These are phyloP conservation scores for Aspergillus melleus DNA, from an alignment of 2,329 filamentous ascomycete species.

Conservation along the genomic window DNA sequence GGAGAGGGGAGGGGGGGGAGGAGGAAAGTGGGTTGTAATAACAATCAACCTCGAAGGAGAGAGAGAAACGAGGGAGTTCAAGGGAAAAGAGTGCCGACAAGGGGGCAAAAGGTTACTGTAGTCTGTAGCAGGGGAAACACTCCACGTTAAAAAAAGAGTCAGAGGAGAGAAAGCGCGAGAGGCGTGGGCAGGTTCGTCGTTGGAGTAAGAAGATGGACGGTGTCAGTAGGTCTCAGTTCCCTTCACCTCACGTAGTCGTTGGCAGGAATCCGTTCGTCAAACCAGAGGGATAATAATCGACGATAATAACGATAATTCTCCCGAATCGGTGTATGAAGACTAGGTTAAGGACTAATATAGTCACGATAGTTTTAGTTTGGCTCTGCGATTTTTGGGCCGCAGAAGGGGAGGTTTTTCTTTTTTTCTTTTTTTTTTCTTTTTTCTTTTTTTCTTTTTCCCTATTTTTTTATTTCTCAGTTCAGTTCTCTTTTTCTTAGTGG, in stretches of 20 bases:
- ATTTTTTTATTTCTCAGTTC: too few species aligned
- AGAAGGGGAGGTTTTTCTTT: not conserved
- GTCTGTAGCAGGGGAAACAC: not conserved
- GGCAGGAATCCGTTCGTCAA: not conserved
- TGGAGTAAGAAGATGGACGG: not conserved
- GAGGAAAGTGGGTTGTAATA: slow-evolving; percentile 5
- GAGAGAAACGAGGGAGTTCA: not conserved
- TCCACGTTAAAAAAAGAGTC: not conserved
- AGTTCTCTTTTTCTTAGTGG: not conserved
- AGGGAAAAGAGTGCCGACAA: slow-evolving; percentile 3
- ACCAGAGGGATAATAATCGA: not conserved
- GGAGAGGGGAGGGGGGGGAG: not conserved
- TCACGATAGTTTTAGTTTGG: not conserved
- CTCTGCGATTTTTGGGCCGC: not conserved
- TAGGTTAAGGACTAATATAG: not conserved
- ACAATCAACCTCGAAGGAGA: slow-evolving; percentile 6
- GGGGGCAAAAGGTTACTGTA: not conserved
- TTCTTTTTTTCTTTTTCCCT: not conserved
- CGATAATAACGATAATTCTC: not conserved
- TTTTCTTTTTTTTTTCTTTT: not conserved
- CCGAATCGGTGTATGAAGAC: not conserved
- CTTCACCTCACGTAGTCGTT: not conserved
- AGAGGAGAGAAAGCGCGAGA: not conserved
- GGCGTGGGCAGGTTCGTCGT: not conserved
- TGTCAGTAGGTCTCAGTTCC: not conserved